Conservation (phyloP, 2,329 filamentous ascomycete genomes). For the Rutstroemia sydowiana region DNA sequence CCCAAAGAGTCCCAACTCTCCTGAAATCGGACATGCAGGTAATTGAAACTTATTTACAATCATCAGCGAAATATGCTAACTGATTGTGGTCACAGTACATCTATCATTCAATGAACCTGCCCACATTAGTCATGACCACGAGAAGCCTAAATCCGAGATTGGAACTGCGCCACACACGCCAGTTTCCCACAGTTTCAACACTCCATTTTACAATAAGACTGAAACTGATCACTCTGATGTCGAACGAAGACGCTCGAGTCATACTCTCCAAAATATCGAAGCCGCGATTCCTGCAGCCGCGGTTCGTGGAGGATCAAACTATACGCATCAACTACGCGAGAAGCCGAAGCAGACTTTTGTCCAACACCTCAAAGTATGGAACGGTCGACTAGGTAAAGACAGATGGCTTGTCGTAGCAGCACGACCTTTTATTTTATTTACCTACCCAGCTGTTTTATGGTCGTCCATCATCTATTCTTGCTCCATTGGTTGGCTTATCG, state of each 20-base stretch:
- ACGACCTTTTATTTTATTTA: slow-evolving; percentile 77
- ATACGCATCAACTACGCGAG: slow-evolving; percentile 64
- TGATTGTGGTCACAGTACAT: background rate
- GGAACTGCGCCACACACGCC: slow-evolving; percentile 24
- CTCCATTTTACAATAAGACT: slow-evolving; percentile 29
- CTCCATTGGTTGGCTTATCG: slow-evolving; percentile 91
- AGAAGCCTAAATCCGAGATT: background rate
- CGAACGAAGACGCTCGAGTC: background rate
- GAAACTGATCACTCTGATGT: slow-evolving; percentile 18
- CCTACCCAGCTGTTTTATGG: slow-evolving; percentile 87
- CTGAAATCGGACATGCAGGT: background rate
- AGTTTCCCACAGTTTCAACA: slow-evolving; percentile 32
- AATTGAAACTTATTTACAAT: background rate
- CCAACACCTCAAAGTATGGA: slow-evolving; percentile 68
- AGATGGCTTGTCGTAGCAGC: slow-evolving; percentile 71
- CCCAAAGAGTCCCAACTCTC: background rate
- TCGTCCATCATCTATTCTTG: slow-evolving; percentile 77
- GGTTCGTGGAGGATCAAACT: slow-evolving; percentile 31
- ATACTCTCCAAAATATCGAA: background rate
- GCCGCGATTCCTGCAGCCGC: background rate
- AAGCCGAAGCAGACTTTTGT: slow-evolving; percentile 62
- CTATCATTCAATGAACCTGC: slow-evolving; percentile 2
- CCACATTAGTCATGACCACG: background rate
- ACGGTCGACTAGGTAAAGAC: slow-evolving; percentile 71
- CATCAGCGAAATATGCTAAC: background rate